Base-by-base conservation (phyloP, 371 early-diverging fungal species). In the Mucor plumbeus region DNA sequence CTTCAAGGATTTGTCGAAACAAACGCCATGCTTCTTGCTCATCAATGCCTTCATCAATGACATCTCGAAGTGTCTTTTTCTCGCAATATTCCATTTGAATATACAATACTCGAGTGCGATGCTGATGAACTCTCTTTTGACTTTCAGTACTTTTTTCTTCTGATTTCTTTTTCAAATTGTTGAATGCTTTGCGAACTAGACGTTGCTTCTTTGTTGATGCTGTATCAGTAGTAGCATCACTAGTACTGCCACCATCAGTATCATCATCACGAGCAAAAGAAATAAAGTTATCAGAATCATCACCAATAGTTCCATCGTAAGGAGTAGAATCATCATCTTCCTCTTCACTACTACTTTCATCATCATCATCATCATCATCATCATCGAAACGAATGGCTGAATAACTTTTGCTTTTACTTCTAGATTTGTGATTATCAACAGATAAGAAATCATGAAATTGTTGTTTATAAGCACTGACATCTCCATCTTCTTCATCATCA, bases 41-140 rank as follows among this genome's bases (percentile, higher is more conserved):
- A 36, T 88, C 88, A n/a, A 96, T 63, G 0, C 92, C 93, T 66
- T 88, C 90, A 40, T 91, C 91, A 70, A 98, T 96, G 19, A 94
- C 75, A 71, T 97, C 95, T 54, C 89, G 85, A 7, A 98, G 79
- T 0, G 98, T 97, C 67, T 94, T 93, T 59, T 95, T 91, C 71
- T 96, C 97, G 73, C 98, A 98, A 73, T 96, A 97, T 78, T 98
- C 97, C 98, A 98, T 98, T 75, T 98, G 98, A 65, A 98, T 98
- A 63, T 96, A 97, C 39, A 97, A 80, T 4, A 90, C 85, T 33
- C 87, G 77, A 9, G 87, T 83, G 4, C 81, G 76, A n/a, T 72
- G 70, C 15, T 72, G 69, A 31, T 65, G 48, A 19, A 57, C 54
- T 70, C 71, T 61, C 61, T 72, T 63, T 57, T 74, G 50, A 39